phyloP scores from a whole-genome alignment of 441 rosid species.

The Brassica hybrid region DNA sequence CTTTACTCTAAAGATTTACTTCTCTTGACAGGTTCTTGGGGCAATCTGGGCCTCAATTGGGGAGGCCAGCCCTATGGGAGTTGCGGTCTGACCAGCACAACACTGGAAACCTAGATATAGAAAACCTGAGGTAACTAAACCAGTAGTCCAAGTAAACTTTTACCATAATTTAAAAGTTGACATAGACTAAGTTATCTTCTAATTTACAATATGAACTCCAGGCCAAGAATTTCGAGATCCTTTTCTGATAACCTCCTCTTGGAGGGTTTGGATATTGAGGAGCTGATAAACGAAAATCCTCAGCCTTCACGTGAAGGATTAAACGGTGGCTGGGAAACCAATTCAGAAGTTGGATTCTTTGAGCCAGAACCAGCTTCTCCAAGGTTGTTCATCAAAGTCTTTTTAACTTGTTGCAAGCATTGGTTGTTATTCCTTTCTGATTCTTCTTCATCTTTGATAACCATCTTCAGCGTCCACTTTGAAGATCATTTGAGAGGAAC shows the following conservation, averaged over 20 bases:
- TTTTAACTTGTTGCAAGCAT: slow-evolving; percentile 15
- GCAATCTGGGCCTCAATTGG: slow-evolving; percentile 84
- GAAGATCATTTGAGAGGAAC: slow-evolving; percentile 31
- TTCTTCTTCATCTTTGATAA: slow-evolving; percentile 7
- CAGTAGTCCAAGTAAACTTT: not conserved
- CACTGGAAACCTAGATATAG: slow-evolving; percentile 44
- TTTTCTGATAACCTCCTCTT: slow-evolving; percentile 37
- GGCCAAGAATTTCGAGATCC: slow-evolving; percentile 43
- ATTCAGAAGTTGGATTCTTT: slow-evolving; percentile 24
- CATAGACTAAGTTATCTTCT: slow-evolving; percentile 11
- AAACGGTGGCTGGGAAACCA: slow-evolving; percentile 37
- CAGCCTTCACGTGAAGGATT: slow-evolving; percentile 38
- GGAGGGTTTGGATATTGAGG: slow-evolving; percentile 36
- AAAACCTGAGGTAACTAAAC: slow-evolving; percentile 59
- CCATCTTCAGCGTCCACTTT: slow-evolving; percentile 31
- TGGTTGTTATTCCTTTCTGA: slow-evolving; percentile 12
- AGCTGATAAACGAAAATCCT: slow-evolving; percentile 19
- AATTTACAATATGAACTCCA: slow-evolving; percentile 12
- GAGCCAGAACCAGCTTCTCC: slow-evolving; percentile 40
- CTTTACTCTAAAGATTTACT: not conserved
- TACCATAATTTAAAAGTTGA: not conserved
- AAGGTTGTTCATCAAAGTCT: slow-evolving; percentile 27
- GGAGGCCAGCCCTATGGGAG: slow-evolving; percentile 91
- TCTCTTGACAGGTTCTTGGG: slow-evolving; percentile 82
- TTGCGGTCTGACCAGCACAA: slow-evolving; percentile 78